Percentiles rank a stretch among this genome's conserved stretches.
These are phyloP conservation scores for Lepidium sativum DNA, from an alignment of 345 rosid genomes.

Conservation along the genomic window DNA sequence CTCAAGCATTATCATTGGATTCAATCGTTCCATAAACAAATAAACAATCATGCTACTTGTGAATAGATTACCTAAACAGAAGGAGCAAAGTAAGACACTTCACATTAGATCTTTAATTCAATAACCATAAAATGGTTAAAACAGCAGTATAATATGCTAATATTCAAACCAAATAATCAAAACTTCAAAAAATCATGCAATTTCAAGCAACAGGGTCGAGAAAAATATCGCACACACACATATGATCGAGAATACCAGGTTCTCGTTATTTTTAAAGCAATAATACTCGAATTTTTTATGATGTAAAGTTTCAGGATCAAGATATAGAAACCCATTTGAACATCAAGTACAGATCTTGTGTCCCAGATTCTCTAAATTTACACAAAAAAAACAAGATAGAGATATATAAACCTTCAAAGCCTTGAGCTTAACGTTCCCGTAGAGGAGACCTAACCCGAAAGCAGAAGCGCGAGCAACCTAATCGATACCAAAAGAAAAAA, in stretches of 20 bases:
- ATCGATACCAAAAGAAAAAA: neutral
- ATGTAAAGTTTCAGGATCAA: neutral
- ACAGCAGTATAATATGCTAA: neutral
- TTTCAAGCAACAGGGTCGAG: neutral
- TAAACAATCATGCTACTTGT: neutral
- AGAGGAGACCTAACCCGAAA: conserved; percentile 48
- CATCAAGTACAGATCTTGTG: neutral
- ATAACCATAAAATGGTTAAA: neutral
- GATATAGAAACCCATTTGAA: neutral
- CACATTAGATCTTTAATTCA: neutral
- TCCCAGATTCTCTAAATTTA: neutral
- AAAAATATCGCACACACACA: too few species aligned
- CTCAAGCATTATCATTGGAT: neutral
- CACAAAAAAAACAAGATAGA: neutral
- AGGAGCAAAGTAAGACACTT: neutral
- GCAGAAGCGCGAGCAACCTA: conserved; percentile 75
- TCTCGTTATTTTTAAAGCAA: neutral
- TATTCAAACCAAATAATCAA: neutral
- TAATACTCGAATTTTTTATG: neutral
- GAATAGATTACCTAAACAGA: neutral
- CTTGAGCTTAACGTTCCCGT: conserved; percentile 67
- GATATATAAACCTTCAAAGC: conserved; percentile 41
- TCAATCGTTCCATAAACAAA: neutral
- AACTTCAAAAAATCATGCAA: neutral
- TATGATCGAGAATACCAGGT: neutral